Conservation (phyloP, 2,329 filamentous ascomycete species). For the Alternaria atra region DNA sequence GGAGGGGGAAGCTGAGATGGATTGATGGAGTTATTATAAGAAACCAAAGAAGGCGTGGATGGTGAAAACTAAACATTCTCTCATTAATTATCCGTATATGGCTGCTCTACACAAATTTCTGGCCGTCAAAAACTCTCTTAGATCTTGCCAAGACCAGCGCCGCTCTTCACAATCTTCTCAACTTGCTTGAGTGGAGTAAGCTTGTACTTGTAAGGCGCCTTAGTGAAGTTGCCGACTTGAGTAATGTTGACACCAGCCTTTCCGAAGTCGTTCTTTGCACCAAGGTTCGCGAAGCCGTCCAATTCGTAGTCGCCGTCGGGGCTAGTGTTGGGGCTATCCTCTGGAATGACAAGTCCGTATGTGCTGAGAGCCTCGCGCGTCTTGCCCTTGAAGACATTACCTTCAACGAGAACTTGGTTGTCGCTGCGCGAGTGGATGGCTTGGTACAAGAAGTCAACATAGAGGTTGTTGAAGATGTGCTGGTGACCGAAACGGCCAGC, state of each 20-base stretch:
- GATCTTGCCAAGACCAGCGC: constrained; percentile 58
- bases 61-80: neutral
- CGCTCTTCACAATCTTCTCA: constrained; percentile 53
- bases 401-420: constrained; percentile 57
- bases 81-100: neutral
- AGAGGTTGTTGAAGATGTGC: constrained; percentile 67
- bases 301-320: constrained; percentile 64
- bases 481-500: constrained; percentile 72
- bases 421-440: constrained; percentile 57
- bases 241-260: constrained; percentile 62
- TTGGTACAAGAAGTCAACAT: constrained; percentile 49
- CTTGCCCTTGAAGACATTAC: constrained; percentile 58
- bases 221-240: constrained; percentile 59
- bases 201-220: constrained; percentile 60
- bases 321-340: constrained; percentile 64
- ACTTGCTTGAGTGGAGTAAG: constrained; percentile 59
- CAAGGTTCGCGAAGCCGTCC: constrained; percentile 64
- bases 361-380: constrained; percentile 62
- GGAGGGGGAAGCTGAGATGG: too few species aligned
- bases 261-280: constrained; percentile 62
- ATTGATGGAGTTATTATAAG: neutral
- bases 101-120: neutral
- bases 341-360: constrained; percentile 64
- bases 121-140: neutral
- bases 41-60: neutral